Evolutionary conservation across 306 rosid genomes (phyloP), one percentile per base, ranked within the genome.

Genomic region (Oxytropis ochrocephala): DNA sequence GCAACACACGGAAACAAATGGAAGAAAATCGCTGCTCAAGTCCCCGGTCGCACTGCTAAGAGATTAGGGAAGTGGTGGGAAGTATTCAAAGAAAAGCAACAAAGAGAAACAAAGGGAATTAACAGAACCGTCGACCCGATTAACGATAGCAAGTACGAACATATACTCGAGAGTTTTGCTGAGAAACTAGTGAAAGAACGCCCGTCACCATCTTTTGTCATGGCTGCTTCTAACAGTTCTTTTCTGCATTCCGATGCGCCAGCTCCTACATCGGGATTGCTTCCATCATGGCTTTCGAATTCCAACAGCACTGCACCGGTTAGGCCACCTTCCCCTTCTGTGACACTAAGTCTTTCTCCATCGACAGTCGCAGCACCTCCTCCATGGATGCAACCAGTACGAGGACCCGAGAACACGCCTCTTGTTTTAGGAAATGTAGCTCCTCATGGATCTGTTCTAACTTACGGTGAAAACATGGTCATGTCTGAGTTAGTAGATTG

Each of bases 31-130:
- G 95, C 97, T 0, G 88, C 95, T 0, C 90, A 85, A 84, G 90
- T 91, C 63, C 92, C 91, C 0, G 97, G 97, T 54, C 88, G 92
- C 10, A 91, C 97, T 13, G 95, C 96, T 4, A 90, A 90, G 82
- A 84, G 96, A 62, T 64, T 87, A 67, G 96, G 96, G 18, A 90
- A 90, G 95, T 90, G 96, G 95, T 90, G 96, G 96, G 96, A 90
- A 81, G 95, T 90, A 7, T 87, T 90, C 83, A 86, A 86, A 53
- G 97, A 88, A 74, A 91, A 88, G 80, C 92, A 91, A 67, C 90
- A 82, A 69, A 88, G 89, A 68, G 96, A 86, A 77, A 83, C 86
- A 16, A 88, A 85, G 57, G 95, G 81, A 69, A 85, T 77, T 70
- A 81, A 50, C 18, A 85, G 71, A 67, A 65, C 78, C 3, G 51